These are phyloP conservation scores for Raphanus raphanistrum DNA, from an alignment of 345 rosid species.

Conservation along the genomic window DNA sequence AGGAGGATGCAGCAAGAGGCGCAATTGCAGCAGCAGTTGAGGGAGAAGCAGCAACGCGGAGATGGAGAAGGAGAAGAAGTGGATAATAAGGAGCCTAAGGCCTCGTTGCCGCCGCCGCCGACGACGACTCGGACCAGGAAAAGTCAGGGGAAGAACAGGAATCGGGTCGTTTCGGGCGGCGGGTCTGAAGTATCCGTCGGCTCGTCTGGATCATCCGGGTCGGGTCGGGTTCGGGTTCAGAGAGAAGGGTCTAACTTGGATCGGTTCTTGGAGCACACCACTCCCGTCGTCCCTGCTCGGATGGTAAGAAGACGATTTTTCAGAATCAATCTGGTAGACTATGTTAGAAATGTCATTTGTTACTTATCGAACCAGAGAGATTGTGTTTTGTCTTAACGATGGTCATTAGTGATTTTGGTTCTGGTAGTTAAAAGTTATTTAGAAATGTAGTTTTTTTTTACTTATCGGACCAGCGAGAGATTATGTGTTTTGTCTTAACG, in stretches of 20 bases:
- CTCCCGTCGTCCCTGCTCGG: conserved; percentile 68
- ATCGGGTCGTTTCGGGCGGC: conserved; percentile 30
- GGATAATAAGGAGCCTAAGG: conserved; percentile 34
- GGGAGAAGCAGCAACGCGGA: conserved; percentile 31
- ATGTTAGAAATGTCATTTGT: neutral
- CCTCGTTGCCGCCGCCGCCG: conserved; percentile 7
- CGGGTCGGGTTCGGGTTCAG: conserved; percentile 36
- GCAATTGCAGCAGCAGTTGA: conserved; percentile 41
- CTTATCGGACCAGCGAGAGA: neutral
- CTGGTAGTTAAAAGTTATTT: neutral
- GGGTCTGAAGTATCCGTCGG: conserved; percentile 43
- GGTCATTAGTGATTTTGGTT: neutral
- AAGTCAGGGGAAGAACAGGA: conserved; percentile 31
- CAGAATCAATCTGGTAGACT: neutral
- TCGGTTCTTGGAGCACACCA: conserved; percentile 83
- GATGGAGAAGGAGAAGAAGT: neutral
- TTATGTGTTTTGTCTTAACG: neutral
- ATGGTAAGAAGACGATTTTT: conserved; percentile 49
- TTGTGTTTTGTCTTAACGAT: neutral
- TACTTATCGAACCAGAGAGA: neutral
- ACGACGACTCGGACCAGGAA: conserved; percentile 16
- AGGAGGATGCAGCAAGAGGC: conserved; percentile 49
- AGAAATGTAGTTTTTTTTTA: neutral
- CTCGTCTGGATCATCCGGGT: conserved; percentile 46
- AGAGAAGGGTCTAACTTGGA: conserved; percentile 66